phyloP scores from a whole-genome alignment of 1,139 yeast genomes.

The Geotrichum klebahnii region DNA sequence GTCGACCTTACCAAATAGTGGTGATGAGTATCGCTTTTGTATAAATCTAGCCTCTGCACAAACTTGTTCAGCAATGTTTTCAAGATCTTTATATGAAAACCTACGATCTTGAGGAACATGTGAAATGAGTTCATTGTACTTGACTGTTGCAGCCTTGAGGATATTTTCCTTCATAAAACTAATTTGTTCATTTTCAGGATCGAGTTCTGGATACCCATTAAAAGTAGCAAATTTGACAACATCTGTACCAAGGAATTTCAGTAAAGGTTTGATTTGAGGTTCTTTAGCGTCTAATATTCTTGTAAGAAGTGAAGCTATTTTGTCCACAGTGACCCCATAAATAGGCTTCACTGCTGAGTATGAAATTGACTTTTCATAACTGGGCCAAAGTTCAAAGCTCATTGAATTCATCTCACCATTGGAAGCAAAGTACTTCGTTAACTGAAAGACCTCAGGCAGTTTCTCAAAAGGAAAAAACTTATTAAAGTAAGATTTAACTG shows the following conservation, averaged over 20 bases:
- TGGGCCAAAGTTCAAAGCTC: slow-evolving; percentile 49
- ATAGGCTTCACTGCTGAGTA: slow-evolving; percentile 47
- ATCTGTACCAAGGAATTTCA: slow-evolving; percentile 50
- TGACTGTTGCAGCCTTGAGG: slow-evolving; percentile 51
- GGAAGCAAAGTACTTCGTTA: slow-evolving; percentile 44
- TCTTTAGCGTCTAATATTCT: slow-evolving; percentile 50
- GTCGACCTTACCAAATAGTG: slow-evolving; percentile 56
- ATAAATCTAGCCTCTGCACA: slow-evolving; percentile 49
- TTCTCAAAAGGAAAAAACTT: slow-evolving; percentile 71
- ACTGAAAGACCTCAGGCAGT: slow-evolving; percentile 39
- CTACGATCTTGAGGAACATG: slow-evolving; percentile 62
- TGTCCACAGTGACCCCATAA: slow-evolving; percentile 48
- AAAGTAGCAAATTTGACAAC: slow-evolving; percentile 51
- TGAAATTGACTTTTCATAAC: slow-evolving; percentile 53
- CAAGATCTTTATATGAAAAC: slow-evolving; percentile 54
- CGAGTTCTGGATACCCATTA: slow-evolving; percentile 40
- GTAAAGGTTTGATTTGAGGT: slow-evolving; percentile 59
- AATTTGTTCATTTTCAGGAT: slow-evolving; percentile 50
- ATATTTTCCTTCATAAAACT: slow-evolving; percentile 49
- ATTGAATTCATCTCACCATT: slow-evolving; percentile 38
- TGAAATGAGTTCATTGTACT: slow-evolving; percentile 56
- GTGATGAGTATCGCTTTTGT: slow-evolving; percentile 59
- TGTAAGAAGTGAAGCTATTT: slow-evolving; percentile 47
- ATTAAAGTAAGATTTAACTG: slow-evolving; percentile 45
- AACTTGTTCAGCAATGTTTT: slow-evolving; percentile 56